Evolutionary conservation across 2,329 filamentous ascomycete genomes (phyloP).

Genomic region (Trichoderma koningiopsis): DNA sequence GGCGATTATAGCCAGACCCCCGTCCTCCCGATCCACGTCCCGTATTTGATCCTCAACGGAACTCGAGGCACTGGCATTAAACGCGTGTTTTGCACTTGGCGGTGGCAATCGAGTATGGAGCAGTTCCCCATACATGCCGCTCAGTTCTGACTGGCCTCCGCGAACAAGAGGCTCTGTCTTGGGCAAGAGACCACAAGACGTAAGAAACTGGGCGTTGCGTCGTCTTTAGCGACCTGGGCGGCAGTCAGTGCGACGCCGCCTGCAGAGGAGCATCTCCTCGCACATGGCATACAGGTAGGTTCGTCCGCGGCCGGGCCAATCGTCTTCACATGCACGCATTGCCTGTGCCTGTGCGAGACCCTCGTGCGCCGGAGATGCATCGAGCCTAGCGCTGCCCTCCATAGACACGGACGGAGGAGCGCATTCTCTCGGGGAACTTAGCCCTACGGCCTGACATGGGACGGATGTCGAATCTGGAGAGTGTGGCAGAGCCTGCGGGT

Average conservation of each 20-base stretch:
- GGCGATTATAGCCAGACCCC: constrained; percentile 25
- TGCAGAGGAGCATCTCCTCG: constrained; percentile 10
- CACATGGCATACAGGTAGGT: constrained; percentile 8
- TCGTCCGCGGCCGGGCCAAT: constrained; percentile 13
- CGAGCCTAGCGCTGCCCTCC: background rate
- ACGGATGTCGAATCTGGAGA: background rate
- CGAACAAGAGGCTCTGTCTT: background rate
- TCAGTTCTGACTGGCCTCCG: background rate
- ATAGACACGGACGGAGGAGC: background rate
- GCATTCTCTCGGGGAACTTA: background rate
- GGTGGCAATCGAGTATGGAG: background rate
- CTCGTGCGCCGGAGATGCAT: background rate
- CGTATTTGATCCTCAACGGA: background rate
- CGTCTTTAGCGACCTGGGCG: background rate
- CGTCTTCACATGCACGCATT: constrained; percentile 4
- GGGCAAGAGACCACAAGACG: background rate
- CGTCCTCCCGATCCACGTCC: constrained; percentile 6
- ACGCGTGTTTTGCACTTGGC: constrained; percentile 21
- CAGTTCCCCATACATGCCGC: constrained; percentile 1
- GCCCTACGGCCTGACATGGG: background rate
- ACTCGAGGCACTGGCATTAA: constrained; percentile 1
- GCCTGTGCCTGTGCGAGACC: background rate
- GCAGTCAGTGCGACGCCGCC: constrained; percentile 10
- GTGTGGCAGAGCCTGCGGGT: background rate
- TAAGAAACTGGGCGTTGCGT: constrained; percentile 1